These are phyloP conservation scores for Saccharomycopsis sp. DNA, from an alignment of 805 yeast genomes.

Conservation along the genomic window DNA sequence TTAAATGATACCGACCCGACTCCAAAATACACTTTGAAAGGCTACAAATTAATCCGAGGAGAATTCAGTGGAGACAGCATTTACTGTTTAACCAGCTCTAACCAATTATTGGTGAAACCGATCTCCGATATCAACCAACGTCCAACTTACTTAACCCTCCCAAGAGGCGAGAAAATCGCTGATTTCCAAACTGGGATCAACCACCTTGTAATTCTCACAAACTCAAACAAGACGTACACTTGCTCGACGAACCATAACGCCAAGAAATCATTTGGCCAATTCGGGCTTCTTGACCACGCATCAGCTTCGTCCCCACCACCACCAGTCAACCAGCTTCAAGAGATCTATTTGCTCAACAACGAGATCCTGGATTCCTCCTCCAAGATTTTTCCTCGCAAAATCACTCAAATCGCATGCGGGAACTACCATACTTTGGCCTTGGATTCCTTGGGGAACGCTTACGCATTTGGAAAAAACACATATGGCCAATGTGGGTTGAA, in stretches of 20 bases:
- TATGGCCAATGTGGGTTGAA: slow-evolving; percentile 81
- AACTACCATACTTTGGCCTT: slow-evolving; percentile 61
- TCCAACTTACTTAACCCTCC: too few relatives aligned
- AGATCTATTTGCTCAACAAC: slow-evolving; percentile 51
- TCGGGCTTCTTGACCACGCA: slow-evolving; percentile 68
- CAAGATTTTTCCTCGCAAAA: slow-evolving; percentile 32
- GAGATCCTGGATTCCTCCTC: slow-evolving; percentile 24
- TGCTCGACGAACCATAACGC: slow-evolving; percentile 54
- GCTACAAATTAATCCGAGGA: slow-evolving; percentile 38
- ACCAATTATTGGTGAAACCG: slow-evolving; percentile 37
- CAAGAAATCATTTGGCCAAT: slow-evolving; percentile 86
- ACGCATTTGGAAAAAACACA: slow-evolving; percentile 80
- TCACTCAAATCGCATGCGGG: slow-evolving; percentile 66
- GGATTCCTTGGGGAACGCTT: slow-evolving; percentile 62
- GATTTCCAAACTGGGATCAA: slow-evolving; percentile 54
- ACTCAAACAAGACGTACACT: slow-evolving; percentile 54
- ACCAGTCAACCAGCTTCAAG: slow-evolving; percentile 39
- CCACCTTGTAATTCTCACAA: slow-evolving; percentile 62
- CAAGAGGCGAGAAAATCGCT: slow-evolving; percentile 38
- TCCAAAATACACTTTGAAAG: slow-evolving; percentile 37
- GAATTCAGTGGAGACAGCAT: slow-evolving; percentile 48
- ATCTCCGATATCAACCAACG: too few relatives aligned
- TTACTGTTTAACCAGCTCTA: slow-evolving; percentile 38
- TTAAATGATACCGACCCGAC: slow-evolving; percentile 26
- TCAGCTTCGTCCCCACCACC: slow-evolving; percentile 53